phyloP scores from a whole-genome alignment of 345 rosid genomes.

The Angophora floribunda region DNA sequence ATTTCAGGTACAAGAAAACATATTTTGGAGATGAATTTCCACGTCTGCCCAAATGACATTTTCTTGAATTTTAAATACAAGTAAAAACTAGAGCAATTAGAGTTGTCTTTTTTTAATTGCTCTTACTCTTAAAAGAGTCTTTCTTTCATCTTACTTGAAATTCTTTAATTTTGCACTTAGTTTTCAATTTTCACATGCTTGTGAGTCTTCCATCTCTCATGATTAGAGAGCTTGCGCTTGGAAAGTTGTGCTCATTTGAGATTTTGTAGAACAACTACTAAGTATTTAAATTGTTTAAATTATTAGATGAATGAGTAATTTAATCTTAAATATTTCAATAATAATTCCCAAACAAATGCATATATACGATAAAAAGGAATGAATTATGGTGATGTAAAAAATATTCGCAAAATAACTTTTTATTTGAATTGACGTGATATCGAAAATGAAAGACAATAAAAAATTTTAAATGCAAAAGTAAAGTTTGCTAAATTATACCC shows the following conservation, averaged over 20 bases:
- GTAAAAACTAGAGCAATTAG: no score
- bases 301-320: neutral
- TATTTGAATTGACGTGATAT: neutral
- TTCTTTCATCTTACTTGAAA: no score
- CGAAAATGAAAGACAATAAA: neutral
- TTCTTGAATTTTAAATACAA: neutral
- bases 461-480: neutral
- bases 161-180: neutral
- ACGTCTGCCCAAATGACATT: accelerated
- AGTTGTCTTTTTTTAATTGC: neutral
- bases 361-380: neutral
- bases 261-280: no score
- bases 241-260: neutral
- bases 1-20: neutral
- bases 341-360: neutral
- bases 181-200: neutral
- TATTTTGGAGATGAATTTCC: neutral
- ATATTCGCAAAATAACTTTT: neutral
- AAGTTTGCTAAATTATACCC: neutral
- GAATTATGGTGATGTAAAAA: neutral
- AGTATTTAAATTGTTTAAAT: no score
- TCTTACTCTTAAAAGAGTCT: neutral
- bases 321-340: no score
- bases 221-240: neutral
- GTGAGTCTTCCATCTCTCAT: neutral